Base-by-base conservation (phyloP, 1,139 yeast genomes). In the Zygosaccharomyces pseudobailii region DNA sequence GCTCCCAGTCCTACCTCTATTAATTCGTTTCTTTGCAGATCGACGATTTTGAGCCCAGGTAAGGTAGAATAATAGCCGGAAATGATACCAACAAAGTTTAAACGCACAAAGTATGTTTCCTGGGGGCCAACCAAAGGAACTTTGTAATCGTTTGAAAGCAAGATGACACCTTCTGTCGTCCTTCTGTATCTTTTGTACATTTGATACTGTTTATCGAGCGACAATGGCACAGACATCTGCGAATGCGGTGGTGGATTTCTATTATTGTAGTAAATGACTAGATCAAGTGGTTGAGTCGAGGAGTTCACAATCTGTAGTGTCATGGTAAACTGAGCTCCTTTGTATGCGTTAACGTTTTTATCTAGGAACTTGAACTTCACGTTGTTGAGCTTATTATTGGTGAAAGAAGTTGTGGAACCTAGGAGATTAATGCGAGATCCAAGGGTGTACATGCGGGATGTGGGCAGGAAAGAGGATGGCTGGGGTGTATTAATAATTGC, bases 81-180 rank as follows among this genome's bases (percentile, higher is more conserved):
- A 43, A 56, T 53, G 9, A 65, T 54, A 2, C 62, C 66, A 20
- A 65, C 57, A 39, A 64, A 58, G 24, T 57, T 54, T 36, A 66
- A 49, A 13, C 58, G 62, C 5, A 58, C 59, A 30, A 58, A 55
- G 47, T 54, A 55, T 6, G 67, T 59, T 30, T 62, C 63, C 21
- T 55, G 55, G 6, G 65, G 61, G 6, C 51, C 54, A 8, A 65
- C 54, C 3, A 59, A 45, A 3, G 67, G 66, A 4, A 65, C 48
- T 43, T 62, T 64, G 47, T 56, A 62, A 41, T 66, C 70, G 42
- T 65, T 65, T 3, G 68, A 57, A 3, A 65, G 50, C 10, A 66
- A 47, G 2, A 66, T 59, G 2, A 66, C 53, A 2, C 68, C 66
- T 39, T 62, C 62, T n/a, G 58, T 47, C 3, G 49, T 52, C 46